These are phyloP conservation scores for Cudoniella acicularis DNA, from an alignment of 495 filamentous ascomycete species.

Conservation along the genomic window DNA sequence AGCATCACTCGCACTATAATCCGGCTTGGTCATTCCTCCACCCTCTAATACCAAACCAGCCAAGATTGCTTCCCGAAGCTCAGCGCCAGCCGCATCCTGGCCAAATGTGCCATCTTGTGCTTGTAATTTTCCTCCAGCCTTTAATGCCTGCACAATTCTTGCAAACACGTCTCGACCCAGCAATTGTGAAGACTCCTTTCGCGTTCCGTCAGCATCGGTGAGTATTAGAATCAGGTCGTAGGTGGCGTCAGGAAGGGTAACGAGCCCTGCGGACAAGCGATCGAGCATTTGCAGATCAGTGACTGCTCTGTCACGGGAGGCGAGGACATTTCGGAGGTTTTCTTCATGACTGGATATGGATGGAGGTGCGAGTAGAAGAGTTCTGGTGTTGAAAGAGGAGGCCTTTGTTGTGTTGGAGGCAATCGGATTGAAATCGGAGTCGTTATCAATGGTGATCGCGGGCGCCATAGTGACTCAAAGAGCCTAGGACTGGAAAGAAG, in stretches of 20 bases:
- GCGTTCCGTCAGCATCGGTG: constrained; percentile 63
- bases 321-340: constrained; percentile 39
- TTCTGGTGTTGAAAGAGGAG: constrained; percentile 26
- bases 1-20: constrained; percentile 56
- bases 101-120: constrained; percentile 64
- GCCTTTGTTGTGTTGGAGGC: constrained; percentile 18
- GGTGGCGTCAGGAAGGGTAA: constrained; percentile 67
- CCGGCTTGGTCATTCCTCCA: constrained; percentile 68
- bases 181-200: constrained; percentile 54
- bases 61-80: constrained; percentile 67
- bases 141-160: constrained; percentile 63
- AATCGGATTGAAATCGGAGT: constrained; percentile 35
- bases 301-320: constrained; percentile 60
- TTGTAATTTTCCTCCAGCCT: constrained; percentile 63
- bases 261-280: constrained; percentile 78
- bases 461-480: constrained; percentile 31
- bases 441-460: constrained; percentile 36
- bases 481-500: background rate
- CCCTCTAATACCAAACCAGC: constrained; percentile 68
- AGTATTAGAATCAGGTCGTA: constrained; percentile 89
- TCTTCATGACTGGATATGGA: constrained; percentile 48
- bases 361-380: constrained; percentile 52
- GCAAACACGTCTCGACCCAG: constrained; percentile 65
- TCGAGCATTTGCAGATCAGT: constrained; percentile 99
- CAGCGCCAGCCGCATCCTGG: constrained; percentile 33